Conservation (phyloP, 371 early-diverging fungal genomes). For the Nematocida minor region DNA sequence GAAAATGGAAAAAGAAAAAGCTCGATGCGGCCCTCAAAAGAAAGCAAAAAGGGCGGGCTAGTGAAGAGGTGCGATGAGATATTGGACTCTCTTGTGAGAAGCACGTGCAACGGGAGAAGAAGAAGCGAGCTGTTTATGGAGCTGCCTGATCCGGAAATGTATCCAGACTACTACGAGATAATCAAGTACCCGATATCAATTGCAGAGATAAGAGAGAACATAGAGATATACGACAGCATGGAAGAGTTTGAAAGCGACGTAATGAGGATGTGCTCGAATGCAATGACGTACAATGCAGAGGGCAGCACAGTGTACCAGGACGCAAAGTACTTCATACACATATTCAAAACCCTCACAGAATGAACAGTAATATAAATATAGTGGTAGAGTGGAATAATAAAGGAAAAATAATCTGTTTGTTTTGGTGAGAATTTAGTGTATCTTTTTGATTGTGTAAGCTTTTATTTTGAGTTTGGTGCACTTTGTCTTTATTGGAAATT, state of each 20-base stretch:
- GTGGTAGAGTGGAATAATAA: too few relatives aligned
- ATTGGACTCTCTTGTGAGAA: neutral
- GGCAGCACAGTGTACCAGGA: slow-evolving; percentile 40
- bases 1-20: slow-evolving; percentile 18
- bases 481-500: too few relatives aligned
- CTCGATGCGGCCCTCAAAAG: neutral
- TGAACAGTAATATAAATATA: neutral
- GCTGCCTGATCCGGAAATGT: slow-evolving; percentile 31
- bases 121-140: slow-evolving; percentile 33
- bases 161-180: slow-evolving; percentile 77
- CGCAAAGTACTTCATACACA: slow-evolving; percentile 19
- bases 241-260: slow-evolving; percentile 60
- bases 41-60: neutral
- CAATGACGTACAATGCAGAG: slow-evolving; percentile 57
- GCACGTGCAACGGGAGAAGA: slow-evolving; percentile 21
- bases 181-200: slow-evolving; percentile 74
- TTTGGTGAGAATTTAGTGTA: too few relatives aligned
- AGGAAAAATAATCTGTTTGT: too few relatives aligned
- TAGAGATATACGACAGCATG: slow-evolving; percentile 46
- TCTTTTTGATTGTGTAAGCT: too few relatives aligned
- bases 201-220: slow-evolving; percentile 49
- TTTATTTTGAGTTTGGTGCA: too few relatives aligned
- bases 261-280: slow-evolving; percentile 58
- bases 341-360: slow-evolving; percentile 10
- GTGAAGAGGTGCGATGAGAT: neutral